Evolutionary conservation across 2,329 filamentous ascomycete species (phyloP).

Genomic region (Fusarium piperis): DNA sequence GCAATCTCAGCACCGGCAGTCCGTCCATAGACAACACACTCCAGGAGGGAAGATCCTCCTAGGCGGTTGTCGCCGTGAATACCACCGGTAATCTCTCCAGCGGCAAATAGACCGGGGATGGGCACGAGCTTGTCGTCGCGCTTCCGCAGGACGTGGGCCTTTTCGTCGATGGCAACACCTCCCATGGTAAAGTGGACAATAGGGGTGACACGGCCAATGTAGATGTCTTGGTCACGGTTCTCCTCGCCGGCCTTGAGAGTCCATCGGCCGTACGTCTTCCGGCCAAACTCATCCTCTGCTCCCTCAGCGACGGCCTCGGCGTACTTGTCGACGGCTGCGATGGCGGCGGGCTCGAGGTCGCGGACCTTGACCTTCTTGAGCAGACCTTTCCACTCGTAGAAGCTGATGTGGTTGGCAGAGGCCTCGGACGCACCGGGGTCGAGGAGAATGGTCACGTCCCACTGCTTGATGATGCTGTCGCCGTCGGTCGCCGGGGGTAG

Average conservation of each 20-base stretch:
- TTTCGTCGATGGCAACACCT: slow-evolving; percentile 65
- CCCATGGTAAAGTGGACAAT: slow-evolving; percentile 76
- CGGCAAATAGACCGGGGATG: slow-evolving; percentile 68
- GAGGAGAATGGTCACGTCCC: slow-evolving; percentile 67
- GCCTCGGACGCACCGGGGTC: slow-evolving; percentile 66
- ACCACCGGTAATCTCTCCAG: slow-evolving; percentile 72
- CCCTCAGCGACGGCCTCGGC: slow-evolving; percentile 54
- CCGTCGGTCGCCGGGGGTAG: slow-evolving; percentile 44
- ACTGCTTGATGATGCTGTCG: slow-evolving; percentile 56
- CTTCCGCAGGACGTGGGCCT: slow-evolving; percentile 59
- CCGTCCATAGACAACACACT: slow-evolving; percentile 72
- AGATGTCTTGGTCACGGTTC: slow-evolving; percentile 62
- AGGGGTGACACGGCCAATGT: slow-evolving; percentile 68
- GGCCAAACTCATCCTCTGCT: slow-evolving; percentile 55
- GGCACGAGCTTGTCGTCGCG: slow-evolving; percentile 49
- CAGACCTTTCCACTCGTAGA: slow-evolving; percentile 71
- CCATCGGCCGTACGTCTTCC: slow-evolving; percentile 66
- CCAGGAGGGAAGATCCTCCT: slow-evolving; percentile 68
- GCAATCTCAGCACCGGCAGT: slow-evolving; percentile 57
- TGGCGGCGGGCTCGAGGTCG: slow-evolving; percentile 55
- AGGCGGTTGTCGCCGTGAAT: slow-evolving; percentile 71
- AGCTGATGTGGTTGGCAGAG: slow-evolving; percentile 65
- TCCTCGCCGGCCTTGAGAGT: slow-evolving; percentile 54
- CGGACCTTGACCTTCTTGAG: slow-evolving; percentile 64
- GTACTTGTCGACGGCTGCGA: slow-evolving; percentile 60